Evolutionary conservation across 2,329 filamentous ascomycete genomes (phyloP).

Genomic region (Cyphellophora europaea): DNA sequence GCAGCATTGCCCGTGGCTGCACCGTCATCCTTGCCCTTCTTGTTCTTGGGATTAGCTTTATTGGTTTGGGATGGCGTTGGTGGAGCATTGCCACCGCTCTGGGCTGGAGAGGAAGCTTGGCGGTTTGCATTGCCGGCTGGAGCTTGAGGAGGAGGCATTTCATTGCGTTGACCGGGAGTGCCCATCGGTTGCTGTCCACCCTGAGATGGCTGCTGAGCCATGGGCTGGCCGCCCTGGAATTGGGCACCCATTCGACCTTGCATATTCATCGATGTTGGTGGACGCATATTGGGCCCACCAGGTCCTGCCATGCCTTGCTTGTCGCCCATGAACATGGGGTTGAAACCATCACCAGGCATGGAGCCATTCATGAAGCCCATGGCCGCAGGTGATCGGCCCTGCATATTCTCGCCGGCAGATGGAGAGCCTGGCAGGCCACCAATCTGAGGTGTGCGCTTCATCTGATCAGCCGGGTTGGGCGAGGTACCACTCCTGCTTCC

Average conservation of each 20-base stretch:
- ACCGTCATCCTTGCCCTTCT: slow-evolving; percentile 47
- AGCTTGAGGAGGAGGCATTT: slow-evolving; percentile 41
- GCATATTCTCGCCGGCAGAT: slow-evolving; percentile 47
- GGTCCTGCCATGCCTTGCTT: slow-evolving; percentile 31
- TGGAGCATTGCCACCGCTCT: slow-evolving; percentile 40
- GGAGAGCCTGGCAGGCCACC: slow-evolving; percentile 48
- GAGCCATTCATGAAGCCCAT: slow-evolving; percentile 40
- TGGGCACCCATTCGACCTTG: slow-evolving; percentile 28
- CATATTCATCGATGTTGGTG: slow-evolving; percentile 43
- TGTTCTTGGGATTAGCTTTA: slow-evolving; percentile 51
- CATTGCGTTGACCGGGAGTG: slow-evolving; percentile 49
- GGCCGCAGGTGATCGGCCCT: slow-evolving; percentile 51
- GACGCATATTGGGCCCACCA: slow-evolving; percentile 49
- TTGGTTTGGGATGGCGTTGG: slow-evolving; percentile 53
- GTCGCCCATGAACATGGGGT: slow-evolving; percentile 36
- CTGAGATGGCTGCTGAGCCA: slow-evolving; percentile 38
- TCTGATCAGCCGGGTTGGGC: slow-evolving; percentile 52
- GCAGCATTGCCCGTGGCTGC: background rate
- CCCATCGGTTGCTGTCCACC: slow-evolving; percentile 36
- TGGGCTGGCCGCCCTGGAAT: slow-evolving; percentile 31
- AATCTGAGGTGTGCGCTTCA: slow-evolving; percentile 55
- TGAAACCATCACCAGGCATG: slow-evolving; percentile 35
- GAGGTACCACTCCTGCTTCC: slow-evolving; percentile 46
- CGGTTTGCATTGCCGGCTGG: slow-evolving; percentile 33
- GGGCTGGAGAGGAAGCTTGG: slow-evolving; percentile 34